Percentiles rank a stretch among this genome's conserved stretches.
These are phyloP conservation scores for Anthracocystis panici-leucophaei DNA, from an alignment of 1,284 basidiomycete genomes.

Conservation along the genomic window DNA sequence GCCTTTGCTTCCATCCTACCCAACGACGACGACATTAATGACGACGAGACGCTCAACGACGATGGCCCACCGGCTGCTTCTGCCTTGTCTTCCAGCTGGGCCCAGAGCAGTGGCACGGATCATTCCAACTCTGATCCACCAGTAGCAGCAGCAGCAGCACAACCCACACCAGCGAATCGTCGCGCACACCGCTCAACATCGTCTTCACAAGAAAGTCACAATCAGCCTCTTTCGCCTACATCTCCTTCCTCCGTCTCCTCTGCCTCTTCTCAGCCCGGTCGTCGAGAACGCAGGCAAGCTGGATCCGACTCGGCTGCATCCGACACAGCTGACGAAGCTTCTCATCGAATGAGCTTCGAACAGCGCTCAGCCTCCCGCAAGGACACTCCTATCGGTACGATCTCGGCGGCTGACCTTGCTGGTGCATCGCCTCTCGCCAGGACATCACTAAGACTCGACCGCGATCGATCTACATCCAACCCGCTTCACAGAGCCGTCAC, in stretches of 20 bases:
- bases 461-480: constrained; percentile 36
- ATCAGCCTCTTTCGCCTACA: constrained; percentile 30
- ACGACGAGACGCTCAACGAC: constrained; percentile 33
- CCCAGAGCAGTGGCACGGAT: not conserved
- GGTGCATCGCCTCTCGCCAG: constrained; percentile 22
- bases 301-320: constrained; percentile 34
- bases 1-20: constrained; percentile 63
- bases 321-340: constrained; percentile 23
- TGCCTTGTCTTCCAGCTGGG: constrained; percentile 11
- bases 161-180: constrained; percentile 2
- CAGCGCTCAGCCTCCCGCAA: constrained; percentile 19
- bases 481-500: constrained; percentile 40
- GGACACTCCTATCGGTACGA: constrained; percentile 6
- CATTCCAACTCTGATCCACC: constrained; percentile 15
- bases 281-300: constrained; percentile 28
- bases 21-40: constrained; percentile 49
- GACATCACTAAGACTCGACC: constrained; percentile 27
- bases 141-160: constrained; percentile 8
- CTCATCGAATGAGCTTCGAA: constrained; percentile 17
- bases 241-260: constrained; percentile 42
- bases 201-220: constrained; percentile 29
- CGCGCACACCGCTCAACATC: constrained; percentile 25
- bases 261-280: constrained; percentile 19
- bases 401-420: constrained; percentile 12
- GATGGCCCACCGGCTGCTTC: constrained; percentile 1